Evolutionary conservation across 1,284 basidiomycete species (phyloP).

Genomic region (Ganoderma lucidum): DNA sequence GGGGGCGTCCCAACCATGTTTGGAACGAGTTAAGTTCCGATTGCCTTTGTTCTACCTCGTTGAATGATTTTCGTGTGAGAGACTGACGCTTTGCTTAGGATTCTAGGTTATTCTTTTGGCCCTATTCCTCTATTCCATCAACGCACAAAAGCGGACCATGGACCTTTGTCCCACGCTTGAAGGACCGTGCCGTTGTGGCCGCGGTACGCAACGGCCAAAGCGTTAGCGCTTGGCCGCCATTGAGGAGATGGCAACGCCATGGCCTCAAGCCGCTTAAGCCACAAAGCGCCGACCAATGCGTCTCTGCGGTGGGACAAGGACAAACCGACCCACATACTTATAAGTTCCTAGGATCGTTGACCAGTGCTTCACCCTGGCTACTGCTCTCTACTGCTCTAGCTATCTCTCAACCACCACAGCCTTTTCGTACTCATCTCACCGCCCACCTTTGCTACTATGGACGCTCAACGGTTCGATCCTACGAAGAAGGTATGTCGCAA

Average conservation of each 20-base stretch:
- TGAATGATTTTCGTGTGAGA: background rate
- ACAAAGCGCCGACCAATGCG: conserved; percentile 3
- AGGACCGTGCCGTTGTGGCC: background rate
- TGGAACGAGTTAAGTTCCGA: background rate
- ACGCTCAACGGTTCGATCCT: conserved; percentile 15
- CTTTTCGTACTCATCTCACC: background rate
- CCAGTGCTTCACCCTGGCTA: background rate
- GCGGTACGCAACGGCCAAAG: background rate
- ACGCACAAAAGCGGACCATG: background rate
- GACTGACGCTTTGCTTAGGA: background rate
- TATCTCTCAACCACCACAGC: too few relatives aligned
- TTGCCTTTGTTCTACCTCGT: background rate
- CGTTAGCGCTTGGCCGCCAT: conserved; percentile 1
- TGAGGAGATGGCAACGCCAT: conserved; percentile 5
- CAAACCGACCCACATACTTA: background rate
- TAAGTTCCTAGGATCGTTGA: background rate
- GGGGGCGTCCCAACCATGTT: background rate
- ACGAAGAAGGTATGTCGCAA: conserved; percentile 17
- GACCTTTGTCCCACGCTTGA: background rate
- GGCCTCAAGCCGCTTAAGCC: background rate
- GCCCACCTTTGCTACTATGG: conserved; percentile 11
- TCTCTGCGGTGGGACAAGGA: too few relatives aligned
- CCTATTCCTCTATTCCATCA: background rate
- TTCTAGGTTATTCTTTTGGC: background rate
- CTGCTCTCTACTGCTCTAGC: background rate